Base-by-base conservation (phyloP, 495 filamentous ascomycete species). In the Lasiosphaeria ovina region DNA sequence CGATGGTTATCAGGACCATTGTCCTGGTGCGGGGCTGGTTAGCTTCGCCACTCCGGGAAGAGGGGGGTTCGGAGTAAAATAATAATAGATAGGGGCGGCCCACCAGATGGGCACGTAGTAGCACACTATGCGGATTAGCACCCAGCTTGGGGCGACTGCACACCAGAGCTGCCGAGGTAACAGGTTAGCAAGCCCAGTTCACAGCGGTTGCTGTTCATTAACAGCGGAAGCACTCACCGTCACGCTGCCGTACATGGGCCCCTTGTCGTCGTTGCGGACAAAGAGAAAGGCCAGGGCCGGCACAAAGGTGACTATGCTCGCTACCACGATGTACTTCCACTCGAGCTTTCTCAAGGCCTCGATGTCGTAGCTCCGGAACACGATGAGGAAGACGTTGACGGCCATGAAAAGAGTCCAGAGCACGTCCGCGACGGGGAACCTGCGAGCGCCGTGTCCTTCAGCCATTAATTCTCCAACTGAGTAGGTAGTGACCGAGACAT, bases 361-460 rank as follows among this genome's bases (percentile, higher is more conserved):
- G 14, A 73, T 62, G 33, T 80, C 77, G 54, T 74, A 79, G 40
- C 66, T 73, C 35, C 70, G 66, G 52, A 76, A 77, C 42, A 81
- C 76, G n/a, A 78, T 76, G 7, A 80, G 68, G 51, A 72, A 77
- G 24, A 78, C 77, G 50, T 81, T 71, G 47, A 73, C 54, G 4
- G 77, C 76, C 77, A 79, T 81, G 33, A 72, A 74, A 0, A 80
- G 66, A n/a, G 77, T 79, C 77, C 77, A 81, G 1, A 77, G 49
- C 3, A 80, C 79, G 67, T 81, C 79, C n/a, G 79, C 75, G 3
- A 78, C 59, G 1, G 77, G 75, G 57, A 80, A 80, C 75, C 79
- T 81, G 49, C 49, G 56, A 2, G n/a, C 31, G n/a, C 8, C 6
- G 1, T 11, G 17, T 24, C 11, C 35, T 17, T 60, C 34, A 60